phyloP scores from a whole-genome alignment of 169 alveolate genomes.

The Eimeria brunetti region DNA sequence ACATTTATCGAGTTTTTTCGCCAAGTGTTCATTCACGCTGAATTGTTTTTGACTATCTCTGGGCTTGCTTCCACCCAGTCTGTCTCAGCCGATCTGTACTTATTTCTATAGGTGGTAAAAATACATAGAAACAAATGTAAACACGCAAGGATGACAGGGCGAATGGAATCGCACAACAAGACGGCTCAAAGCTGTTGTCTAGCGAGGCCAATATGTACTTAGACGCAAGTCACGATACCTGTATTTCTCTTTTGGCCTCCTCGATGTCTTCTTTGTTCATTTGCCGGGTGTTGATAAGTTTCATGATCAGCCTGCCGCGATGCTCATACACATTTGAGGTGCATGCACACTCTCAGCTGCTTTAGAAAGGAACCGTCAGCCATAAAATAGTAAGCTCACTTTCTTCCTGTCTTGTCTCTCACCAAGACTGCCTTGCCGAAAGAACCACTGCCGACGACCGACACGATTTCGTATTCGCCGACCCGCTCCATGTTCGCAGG shows the following conservation, averaged over 20 bases:
- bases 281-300: conserved; percentile 73
- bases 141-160: background rate
- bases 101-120: background rate
- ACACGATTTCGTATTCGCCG: conserved; percentile 73
- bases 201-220: background rate
- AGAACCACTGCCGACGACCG: conserved; percentile 81
- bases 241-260: conserved; percentile 75
- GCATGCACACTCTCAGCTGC: background rate
- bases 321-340: background rate
- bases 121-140: background rate
- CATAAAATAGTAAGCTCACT: background rate
- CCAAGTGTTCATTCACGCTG: background rate
- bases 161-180: background rate
- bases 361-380: background rate
- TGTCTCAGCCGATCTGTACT: background rate
- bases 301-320: conserved; percentile 62
- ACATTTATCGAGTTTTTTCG: background rate
- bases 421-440: conserved; percentile 80
- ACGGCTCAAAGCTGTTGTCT: background rate
- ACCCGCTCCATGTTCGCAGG: conserved; percentile 31
- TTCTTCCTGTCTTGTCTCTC: conserved; percentile 62
- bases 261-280: conserved; percentile 75
- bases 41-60: background rate
- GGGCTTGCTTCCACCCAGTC: background rate
- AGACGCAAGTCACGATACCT: background rate